Conservation (phyloP, 2,329 filamentous ascomycete species). For the Seiridium cupressi region DNA sequence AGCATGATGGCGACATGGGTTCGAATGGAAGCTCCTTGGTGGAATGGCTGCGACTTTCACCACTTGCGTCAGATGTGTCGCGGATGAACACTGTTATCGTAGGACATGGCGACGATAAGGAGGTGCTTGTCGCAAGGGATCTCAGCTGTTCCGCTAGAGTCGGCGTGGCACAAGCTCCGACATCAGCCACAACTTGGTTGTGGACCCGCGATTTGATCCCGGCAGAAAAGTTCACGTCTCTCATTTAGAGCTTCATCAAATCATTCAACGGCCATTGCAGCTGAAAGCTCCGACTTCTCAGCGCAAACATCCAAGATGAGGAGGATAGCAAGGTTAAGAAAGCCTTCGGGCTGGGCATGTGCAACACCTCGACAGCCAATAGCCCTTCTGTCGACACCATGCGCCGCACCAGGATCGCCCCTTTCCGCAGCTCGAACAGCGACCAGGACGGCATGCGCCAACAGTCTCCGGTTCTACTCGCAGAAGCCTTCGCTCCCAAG, state of each 20-base stretch:
- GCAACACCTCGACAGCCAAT: conserved; percentile 6
- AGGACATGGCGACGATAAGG: no score
- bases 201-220: not conserved
- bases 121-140: no score
- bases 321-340: conserved; percentile 25
- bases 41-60: no score
- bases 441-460: not conserved
- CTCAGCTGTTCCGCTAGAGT: not conserved
- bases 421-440: not conserved
- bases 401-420: conserved; percentile 14
- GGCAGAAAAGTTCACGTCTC: conserved; percentile 7
- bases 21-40: no score
- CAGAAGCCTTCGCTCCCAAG: conserved; percentile 4
- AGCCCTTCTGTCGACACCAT: conserved; percentile 17
- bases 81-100: no score
- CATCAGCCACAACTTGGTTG: not conserved
- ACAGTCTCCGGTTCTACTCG: conserved; percentile 23
- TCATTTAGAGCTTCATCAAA: not conserved
- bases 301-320: conserved; percentile 20
- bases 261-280: not conserved
- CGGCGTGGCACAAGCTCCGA: not conserved
- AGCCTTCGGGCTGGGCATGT: conserved; percentile 19
- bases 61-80: no score
- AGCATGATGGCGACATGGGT: conserved; percentile 18
- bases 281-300: not conserved